Evolutionary conservation across 768 basidiomycete species (phyloP).

Genomic region (Leccinum truebloodii): DNA sequence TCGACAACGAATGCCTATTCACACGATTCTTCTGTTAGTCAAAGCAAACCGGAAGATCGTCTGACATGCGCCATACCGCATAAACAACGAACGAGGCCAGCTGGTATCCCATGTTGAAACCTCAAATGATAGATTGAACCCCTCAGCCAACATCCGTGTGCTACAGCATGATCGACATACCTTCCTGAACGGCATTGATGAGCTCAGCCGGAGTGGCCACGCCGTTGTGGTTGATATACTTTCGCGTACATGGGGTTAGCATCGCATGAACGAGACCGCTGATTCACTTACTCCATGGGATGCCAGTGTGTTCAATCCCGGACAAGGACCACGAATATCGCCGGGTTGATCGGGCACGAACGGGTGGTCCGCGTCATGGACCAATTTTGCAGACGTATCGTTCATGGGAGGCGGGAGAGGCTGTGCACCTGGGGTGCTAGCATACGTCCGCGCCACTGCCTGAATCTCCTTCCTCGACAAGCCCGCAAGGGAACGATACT

Average conservation of each 20-base stretch:
- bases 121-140: constrained; percentile 1
- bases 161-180: not conserved
- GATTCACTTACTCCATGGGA: constrained; percentile 25
- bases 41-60: not conserved
- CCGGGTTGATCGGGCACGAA: constrained; percentile 13
- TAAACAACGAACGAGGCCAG: constrained; percentile 23
- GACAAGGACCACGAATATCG: constrained; percentile 29
- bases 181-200: constrained; percentile 27
- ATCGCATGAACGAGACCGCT: not conserved
- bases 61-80: constrained; percentile 10
- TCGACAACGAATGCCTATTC: constrained; percentile 27
- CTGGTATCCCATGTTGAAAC: constrained; percentile 27
- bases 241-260: not conserved
- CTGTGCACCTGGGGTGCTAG: constrained; percentile 24
- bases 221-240: constrained; percentile 23
- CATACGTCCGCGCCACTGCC: constrained; percentile 13
- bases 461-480: constrained; percentile 20
- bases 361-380: constrained; percentile 23
- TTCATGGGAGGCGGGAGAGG: constrained; percentile 25
- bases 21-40: constrained; percentile 2
- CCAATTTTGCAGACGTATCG: constrained; percentile 25
- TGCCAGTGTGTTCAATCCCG: constrained; percentile 27
- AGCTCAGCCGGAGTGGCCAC: constrained; percentile 25
- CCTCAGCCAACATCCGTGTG: not conserved
- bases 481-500: constrained; percentile 24